Conservation (phyloP, 306 rosid species). For the Citrullus amarus region DNA sequence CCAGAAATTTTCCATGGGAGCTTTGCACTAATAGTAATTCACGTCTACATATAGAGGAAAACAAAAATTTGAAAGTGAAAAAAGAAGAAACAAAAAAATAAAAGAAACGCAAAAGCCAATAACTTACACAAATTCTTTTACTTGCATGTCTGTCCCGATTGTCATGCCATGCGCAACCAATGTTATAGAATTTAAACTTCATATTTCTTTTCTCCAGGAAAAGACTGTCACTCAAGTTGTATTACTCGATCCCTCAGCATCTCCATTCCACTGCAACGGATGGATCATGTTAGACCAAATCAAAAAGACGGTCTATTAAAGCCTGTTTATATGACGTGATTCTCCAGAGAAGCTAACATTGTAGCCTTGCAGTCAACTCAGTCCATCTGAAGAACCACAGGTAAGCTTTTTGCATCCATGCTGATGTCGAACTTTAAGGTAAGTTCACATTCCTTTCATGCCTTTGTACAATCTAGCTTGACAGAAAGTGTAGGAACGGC, state of each 20-base stretch:
- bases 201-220: background rate
- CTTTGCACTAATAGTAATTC: background rate
- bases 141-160: background rate
- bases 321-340: constrained; percentile 63
- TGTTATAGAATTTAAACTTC: constrained; percentile 2
- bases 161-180: background rate
- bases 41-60: background rate
- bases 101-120: background rate
- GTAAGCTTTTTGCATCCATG: constrained; percentile 56
- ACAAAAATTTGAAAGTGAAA: background rate
- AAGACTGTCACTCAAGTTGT: background rate
- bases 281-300: constrained; percentile 47
- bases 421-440: constrained; percentile 54
- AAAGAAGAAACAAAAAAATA: background rate
- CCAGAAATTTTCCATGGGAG: background rate
- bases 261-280: constrained; percentile 62
- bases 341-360: constrained; percentile 29
- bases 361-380: constrained; percentile 11
- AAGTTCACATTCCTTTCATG: constrained; percentile 57
- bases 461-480: constrained; percentile 62
- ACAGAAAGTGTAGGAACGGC: constrained; percentile 40
- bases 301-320: constrained; percentile 57
- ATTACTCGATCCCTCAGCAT: constrained; percentile 46
- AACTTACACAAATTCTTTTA: background rate
- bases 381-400: constrained; percentile 79